Conservation (phyloP, 1,284 basidiomycete genomes). For the Pseudozyma thailandica region DNA sequence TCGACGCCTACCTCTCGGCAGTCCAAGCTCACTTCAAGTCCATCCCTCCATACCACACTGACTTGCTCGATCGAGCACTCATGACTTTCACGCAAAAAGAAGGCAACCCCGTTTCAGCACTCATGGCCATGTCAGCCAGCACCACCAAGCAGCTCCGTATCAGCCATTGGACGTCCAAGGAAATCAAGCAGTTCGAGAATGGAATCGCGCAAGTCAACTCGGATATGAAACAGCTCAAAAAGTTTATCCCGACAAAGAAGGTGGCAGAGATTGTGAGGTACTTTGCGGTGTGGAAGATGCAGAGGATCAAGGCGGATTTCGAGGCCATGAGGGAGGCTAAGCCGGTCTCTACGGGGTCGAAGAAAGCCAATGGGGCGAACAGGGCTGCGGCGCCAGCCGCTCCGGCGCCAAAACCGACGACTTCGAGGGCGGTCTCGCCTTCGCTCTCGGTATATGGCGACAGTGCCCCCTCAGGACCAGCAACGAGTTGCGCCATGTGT, state of each 20-base stretch:
- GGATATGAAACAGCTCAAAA: slow-evolving; percentile 80
- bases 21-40: slow-evolving; percentile 40
- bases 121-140: slow-evolving; percentile 75
- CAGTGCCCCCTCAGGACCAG: slow-evolving; percentile 23
- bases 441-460: slow-evolving; percentile 54
- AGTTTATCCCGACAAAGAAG: slow-evolving; percentile 77
- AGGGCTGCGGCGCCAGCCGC: slow-evolving; percentile 16
- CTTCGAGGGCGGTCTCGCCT: slow-evolving; percentile 58
- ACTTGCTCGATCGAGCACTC: slow-evolving; percentile 87
- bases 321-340: slow-evolving; percentile 27
- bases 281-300: slow-evolving; percentile 86
- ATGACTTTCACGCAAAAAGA: slow-evolving; percentile 76
- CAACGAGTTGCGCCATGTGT: slow-evolving; percentile 59
- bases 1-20: slow-evolving; percentile 80
- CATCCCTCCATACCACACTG: slow-evolving; percentile 73
- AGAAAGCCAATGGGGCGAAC: slow-evolving; percentile 22
- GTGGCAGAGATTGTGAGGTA: slow-evolving; percentile 83
- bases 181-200: slow-evolving; percentile 79
- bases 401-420: slow-evolving; percentile 32
- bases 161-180: slow-evolving; percentile 75
- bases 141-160: slow-evolving; percentile 73
- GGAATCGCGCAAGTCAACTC: slow-evolving; percentile 78
- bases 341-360: slow-evolving; percentile 7
- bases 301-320: slow-evolving; percentile 40
- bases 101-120: slow-evolving; percentile 81